Conservation (phyloP, 2,329 filamentous ascomycete species). For the Decorospora gaudefroyi region DNA sequence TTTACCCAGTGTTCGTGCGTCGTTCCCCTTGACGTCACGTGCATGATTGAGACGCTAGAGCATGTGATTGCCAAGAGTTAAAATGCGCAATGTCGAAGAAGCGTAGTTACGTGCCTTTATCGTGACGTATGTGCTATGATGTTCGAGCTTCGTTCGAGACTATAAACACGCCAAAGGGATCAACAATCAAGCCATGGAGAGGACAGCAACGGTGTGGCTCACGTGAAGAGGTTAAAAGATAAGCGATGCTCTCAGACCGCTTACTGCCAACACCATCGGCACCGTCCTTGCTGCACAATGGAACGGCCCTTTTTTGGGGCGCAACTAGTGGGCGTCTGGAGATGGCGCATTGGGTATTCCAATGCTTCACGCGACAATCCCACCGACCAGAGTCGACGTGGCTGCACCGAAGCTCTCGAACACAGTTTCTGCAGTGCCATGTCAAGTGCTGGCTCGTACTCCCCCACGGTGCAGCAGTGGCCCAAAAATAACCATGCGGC, state of each 20-base stretch:
- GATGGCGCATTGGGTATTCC: slow-evolving; percentile 1
- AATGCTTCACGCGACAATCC: slow-evolving; percentile 12
- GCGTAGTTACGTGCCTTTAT: not conserved
- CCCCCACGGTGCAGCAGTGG: slow-evolving; percentile 26
- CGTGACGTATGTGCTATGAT: not conserved
- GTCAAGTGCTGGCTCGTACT: slow-evolving; percentile 4
- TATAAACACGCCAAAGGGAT: too few species aligned
- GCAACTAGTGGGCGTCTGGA: slow-evolving; percentile 6
- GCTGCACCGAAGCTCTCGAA: slow-evolving; percentile 14
- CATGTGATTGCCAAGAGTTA: not conserved
- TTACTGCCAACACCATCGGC: slow-evolving; percentile 9
- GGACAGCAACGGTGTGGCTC: too few species aligned
- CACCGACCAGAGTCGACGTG: slow-evolving; percentile 21
- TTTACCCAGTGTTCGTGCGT: too few species aligned
- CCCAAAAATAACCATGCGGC: slow-evolving; percentile 39
- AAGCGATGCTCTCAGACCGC: slow-evolving; percentile 4
- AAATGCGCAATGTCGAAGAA: not conserved
- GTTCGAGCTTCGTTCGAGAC: not conserved
- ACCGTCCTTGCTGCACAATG: slow-evolving; percentile 4
- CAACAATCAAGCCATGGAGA: too few species aligned
- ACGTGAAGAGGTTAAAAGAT: too few species aligned
- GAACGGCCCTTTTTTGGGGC: slow-evolving; percentile 10
- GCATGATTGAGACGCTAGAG: too few species aligned
- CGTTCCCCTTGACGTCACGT: too few species aligned
- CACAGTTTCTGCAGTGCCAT: slow-evolving; percentile 8